phyloP scores from a whole-genome alignment of 2,329 filamentous ascomycete species.

The Alternaria burnsii region DNA sequence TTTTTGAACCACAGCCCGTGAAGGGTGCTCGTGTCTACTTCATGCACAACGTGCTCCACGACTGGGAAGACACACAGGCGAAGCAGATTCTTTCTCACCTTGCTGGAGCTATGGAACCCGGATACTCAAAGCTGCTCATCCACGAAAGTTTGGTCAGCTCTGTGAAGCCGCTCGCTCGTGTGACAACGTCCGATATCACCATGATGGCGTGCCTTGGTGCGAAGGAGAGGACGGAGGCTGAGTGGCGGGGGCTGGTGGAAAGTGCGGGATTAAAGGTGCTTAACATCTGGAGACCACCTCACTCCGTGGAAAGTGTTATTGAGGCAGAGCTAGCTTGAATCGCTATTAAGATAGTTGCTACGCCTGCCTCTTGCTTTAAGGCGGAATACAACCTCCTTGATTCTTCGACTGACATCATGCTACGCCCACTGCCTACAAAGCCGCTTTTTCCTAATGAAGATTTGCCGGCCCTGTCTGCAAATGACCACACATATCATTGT shows the following conservation, averaged over 20 bases:
- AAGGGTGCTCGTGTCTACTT: conserved; percentile 11
- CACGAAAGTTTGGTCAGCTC: conserved; percentile 1
- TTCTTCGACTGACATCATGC: too few species aligned
- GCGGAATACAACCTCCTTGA: too few species aligned
- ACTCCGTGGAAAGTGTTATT: conserved; percentile 4
- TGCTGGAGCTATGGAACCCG: conserved; percentile 4
- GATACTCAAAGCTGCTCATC: conserved; percentile 7
- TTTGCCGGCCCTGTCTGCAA: too few species aligned
- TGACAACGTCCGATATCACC: conserved; percentile 12
- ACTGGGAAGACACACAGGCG: conserved; percentile 7
- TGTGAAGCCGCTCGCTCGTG: conserved; percentile 12
- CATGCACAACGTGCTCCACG: conserved; percentile 11
- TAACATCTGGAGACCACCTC: background rate
- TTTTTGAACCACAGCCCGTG: conserved; percentile 10
- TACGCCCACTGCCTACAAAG: too few species aligned
- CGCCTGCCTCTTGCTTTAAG: too few species aligned
- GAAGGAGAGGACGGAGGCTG: conserved; percentile 13
- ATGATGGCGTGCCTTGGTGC: conserved; percentile 13
- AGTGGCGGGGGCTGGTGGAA: conserved; percentile 6
- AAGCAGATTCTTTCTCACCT: conserved; percentile 6
- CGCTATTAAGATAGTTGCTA: too few species aligned
- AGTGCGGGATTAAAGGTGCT: conserved; percentile 9
- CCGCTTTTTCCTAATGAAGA: too few species aligned
- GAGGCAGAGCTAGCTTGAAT: background rate
- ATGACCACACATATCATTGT: too few species aligned